Conservation (phyloP, 345 rosid genomes). For the Eucalyptus virginea region DNA sequence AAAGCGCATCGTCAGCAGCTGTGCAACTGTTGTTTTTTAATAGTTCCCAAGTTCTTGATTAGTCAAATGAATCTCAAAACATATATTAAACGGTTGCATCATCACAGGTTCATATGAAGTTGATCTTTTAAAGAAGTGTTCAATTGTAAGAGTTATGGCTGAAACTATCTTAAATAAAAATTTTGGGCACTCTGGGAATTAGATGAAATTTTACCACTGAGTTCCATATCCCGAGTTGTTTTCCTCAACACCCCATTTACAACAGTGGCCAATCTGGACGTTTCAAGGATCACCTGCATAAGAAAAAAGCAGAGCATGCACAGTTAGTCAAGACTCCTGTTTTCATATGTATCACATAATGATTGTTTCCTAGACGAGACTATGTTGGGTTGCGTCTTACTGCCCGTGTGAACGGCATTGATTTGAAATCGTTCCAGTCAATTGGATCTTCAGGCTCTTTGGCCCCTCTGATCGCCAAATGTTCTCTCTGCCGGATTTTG, state of each 20-base stretch:
- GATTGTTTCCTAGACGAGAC: not conserved
- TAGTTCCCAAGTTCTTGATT: not conserved
- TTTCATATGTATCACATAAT: not conserved
- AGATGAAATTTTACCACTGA: constrained; percentile 24
- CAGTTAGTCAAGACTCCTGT: not conserved
- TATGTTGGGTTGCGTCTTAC: constrained; percentile 20
- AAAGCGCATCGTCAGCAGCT: not conserved
- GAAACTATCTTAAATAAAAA: not conserved
- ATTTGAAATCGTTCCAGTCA: constrained; percentile 48
- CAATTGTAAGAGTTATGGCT: not conserved
- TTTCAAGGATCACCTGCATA: constrained; percentile 59
- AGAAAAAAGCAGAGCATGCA: not conserved
- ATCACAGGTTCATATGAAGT: not conserved
- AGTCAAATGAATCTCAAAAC: not conserved
- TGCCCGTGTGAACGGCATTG: constrained; percentile 89
- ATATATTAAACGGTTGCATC: not conserved
- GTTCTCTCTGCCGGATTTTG: constrained; percentile 46
- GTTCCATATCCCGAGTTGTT: constrained; percentile 52
- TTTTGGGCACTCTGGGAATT: not conserved
- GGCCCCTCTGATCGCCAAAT: constrained; percentile 44
- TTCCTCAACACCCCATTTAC: constrained; percentile 81
- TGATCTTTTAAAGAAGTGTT: not conserved
- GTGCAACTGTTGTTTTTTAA: not conserved
- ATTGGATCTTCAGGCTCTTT: constrained; percentile 66
- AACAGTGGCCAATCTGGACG: constrained; percentile 70